Base-by-base conservation (phyloP, 1,139 yeast species). In the Tardiomyces depauwii region DNA sequence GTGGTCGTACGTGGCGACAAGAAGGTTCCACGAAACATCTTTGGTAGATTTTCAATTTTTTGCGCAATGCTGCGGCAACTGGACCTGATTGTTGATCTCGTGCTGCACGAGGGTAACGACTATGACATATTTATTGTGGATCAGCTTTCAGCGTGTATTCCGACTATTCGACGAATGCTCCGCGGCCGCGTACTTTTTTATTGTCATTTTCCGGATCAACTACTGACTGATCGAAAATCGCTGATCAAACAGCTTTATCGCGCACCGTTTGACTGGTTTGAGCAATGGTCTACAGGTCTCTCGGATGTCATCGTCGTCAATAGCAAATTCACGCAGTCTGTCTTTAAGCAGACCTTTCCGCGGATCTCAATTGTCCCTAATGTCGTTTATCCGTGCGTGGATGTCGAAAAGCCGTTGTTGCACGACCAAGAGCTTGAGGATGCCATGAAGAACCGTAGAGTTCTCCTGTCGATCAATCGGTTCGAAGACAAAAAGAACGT, bases 181-280 rank as follows among this genome's bases (percentile, higher is more conserved):
- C 54, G 70, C 62, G 61, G 75, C 3, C 68, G 73, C 46, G 72
- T 85, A 4, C 64, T 91, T 45, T 91, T 91, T 61, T 91, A 91
- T 63, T 89, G 98, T 57, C 99, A 91, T 66, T 91, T 91, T 64
- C 98, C 99, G 0, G 99, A 91, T 63, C 85, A 85, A 59, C 68
- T 83, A 43, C 66, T 91, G 44, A 80, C 96, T 0, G 70, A 71
- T 23, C 80, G 82, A 44, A 67, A 72, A 1, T 71, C 82, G 2
- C 42, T 73, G 1, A 39, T 83, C 13, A 82, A 87, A 55, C 68
- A 67, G 49, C 46, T 84, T 0, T 91, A 91, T 63, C 71, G 99
- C 51, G 48, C 75, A 4, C 94, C 96, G 0, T 91, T 91, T 63
- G 95, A 91, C 64, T 57, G 68, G 43, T 66, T 84, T 21, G 99